Base-by-base conservation (phyloP, 2,329 filamentous ascomycete species). In the Diplodia intermedia region DNA sequence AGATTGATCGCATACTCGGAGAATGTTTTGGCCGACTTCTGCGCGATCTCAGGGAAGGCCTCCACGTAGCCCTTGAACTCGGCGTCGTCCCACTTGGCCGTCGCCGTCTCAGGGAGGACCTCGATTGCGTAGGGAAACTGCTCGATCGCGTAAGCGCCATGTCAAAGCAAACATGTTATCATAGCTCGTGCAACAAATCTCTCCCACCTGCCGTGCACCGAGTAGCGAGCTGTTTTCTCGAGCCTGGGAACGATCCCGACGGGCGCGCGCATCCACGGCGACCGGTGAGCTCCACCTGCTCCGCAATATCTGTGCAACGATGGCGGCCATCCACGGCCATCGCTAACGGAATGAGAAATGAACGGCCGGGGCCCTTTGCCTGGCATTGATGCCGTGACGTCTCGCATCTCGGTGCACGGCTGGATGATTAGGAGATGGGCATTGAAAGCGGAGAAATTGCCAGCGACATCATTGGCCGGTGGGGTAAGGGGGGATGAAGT, bases 91-190 rank as follows among this genome's bases (percentile, higher is more conserved):
- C 92, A 95, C 74, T 91, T 84, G 66, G 84, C 82, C 67, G 85
- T 82, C 69, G 94, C 83, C 68, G 89, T 86, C 68, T 82, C 79
- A 57, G 90, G 88, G 60, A 94, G 86, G 57, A 85, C 87, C 62
- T 85, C 79, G 69, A 94, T 82, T 63, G 91, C 90, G 80, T 93
- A 94, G 33, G 92, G 91, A 77, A 93, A 94, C 91, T 94, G 76
- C 26, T 9, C 31, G 15, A 20, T 33, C 23, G 55, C 40, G 47
- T 68, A 57, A 68, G 66, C 55, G 33, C 29, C 15, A 31, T 52
- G 60, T 38, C 60, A 63, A 14, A 52, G 47, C 60, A 63, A 52
- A 52, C 60, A 52, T 38, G 43, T 15, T 29, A 36, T 63, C 60
- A 52, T 31, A 38, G 31, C 60, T 14, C 11, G n/a, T 38, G 60